phyloP scores from a whole-genome alignment of 208 protist species.

The Trypanosoma scelopori region DNA sequence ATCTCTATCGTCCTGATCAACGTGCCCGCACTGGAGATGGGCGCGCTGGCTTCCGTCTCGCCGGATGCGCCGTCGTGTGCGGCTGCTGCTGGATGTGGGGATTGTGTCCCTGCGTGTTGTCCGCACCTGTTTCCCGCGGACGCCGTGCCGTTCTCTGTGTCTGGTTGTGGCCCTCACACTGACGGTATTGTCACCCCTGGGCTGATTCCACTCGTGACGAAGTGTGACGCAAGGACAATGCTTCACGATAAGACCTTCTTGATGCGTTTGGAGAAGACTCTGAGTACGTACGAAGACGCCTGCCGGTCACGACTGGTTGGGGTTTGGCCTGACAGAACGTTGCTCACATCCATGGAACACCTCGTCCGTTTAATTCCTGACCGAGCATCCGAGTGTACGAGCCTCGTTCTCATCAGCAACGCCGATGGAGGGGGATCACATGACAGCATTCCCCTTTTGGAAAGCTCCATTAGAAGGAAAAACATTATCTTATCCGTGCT shows the following conservation, averaged over 20 bases:
- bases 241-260: conserved; percentile 55
- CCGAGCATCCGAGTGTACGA: conserved; percentile 58
- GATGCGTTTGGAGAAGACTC: conserved; percentile 39
- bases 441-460: conserved; percentile 58
- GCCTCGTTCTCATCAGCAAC: conserved; percentile 71
- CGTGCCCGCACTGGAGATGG: conserved; percentile 33
- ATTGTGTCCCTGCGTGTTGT: neutral
- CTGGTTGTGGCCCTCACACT: conserved; percentile 21
- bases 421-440: conserved; percentile 34
- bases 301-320: conserved; percentile 44
- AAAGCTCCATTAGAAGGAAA: conserved; percentile 75
- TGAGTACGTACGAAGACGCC: conserved; percentile 64
- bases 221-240: conserved; percentile 46
- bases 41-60: conserved; percentile 1
- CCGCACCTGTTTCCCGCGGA: conserved; percentile 25
- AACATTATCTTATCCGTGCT: conserved; percentile 85
- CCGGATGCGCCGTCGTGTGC: neutral
- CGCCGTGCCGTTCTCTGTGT: conserved; percentile 41
- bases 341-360: conserved; percentile 68
- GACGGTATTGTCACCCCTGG: conserved; percentile 19
- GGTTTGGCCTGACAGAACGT: conserved; percentile 58
- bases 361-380: conserved; percentile 66
- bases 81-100: neutral
- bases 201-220: conserved; percentile 53
- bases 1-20: conserved; percentile 83